Conservation (phyloP, 257 asterid genomes). For the Striga asiatica region DNA sequence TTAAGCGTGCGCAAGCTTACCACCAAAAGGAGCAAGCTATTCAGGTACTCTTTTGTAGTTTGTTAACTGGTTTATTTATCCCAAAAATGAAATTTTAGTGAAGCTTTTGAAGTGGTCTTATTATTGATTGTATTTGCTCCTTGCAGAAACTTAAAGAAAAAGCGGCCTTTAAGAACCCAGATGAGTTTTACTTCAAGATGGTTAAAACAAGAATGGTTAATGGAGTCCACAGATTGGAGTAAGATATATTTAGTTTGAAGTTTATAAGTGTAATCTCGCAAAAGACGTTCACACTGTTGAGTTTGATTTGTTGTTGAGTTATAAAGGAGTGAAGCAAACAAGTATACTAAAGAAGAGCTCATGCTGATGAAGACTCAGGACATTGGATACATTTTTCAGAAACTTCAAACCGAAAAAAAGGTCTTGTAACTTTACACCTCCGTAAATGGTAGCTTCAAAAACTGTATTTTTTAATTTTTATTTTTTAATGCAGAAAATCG, state of each 20-base stretch:
- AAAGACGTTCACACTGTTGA: not conserved
- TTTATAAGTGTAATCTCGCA: not conserved
- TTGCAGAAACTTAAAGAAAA: conserved; percentile 81
- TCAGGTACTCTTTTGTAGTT: no score
- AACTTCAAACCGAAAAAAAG: conserved; percentile 86
- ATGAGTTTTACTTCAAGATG: conserved; percentile 88
- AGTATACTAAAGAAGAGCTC: conserved; percentile 65
- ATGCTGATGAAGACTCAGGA: conserved; percentile 93
- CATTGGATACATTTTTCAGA: conserved; percentile 67
- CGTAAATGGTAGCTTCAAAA: not conserved
- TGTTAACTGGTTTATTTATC: no score
- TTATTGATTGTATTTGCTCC: no score
- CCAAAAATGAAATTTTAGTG: no score
- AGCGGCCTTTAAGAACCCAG: conserved; percentile 81
- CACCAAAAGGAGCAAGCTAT: no score
- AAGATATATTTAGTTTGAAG: conserved; percentile 22
- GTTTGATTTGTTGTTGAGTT: conserved; percentile 14
- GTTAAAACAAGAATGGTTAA: conserved; percentile 37
- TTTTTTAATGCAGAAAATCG: conserved; percentile 62
- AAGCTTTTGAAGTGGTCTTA: no score
- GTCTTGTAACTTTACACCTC: conserved; percentile 18
- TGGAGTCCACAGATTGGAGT: conserved; percentile 74
- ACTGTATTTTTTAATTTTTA: not conserved
- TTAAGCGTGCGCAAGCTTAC: no score
- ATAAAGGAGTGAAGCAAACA: conserved; percentile 66